Evolutionary conservation across 768 basidiomycete species (phyloP).

Genomic region (Calvatia gigantea): DNA sequence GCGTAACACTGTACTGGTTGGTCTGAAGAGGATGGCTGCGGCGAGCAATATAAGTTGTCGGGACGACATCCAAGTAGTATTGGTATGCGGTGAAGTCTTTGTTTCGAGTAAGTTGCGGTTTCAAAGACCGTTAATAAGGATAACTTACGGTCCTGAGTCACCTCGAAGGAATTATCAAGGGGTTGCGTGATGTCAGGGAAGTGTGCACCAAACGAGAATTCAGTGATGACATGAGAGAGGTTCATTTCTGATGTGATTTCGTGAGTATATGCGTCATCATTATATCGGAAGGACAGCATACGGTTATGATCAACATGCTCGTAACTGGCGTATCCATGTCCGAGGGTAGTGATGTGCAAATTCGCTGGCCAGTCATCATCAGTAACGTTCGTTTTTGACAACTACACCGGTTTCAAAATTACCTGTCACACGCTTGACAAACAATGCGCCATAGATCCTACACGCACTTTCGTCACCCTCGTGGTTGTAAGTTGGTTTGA

Average conservation of each 20-base stretch:
- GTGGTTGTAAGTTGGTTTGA: slow-evolving; percentile 73
- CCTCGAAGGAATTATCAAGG: slow-evolving; percentile 84
- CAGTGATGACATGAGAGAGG: slow-evolving; percentile 91
- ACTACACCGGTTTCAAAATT: background rate
- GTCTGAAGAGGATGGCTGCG: slow-evolving; percentile 63
- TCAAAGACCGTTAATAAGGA: background rate
- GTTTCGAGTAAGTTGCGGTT: background rate
- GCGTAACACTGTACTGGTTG: slow-evolving; percentile 92
- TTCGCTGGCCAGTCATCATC: slow-evolving; percentile 52
- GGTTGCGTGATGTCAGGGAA: slow-evolving; percentile 96
- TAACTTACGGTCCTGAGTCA: slow-evolving; percentile 62
- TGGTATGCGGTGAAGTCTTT: slow-evolving; percentile 88
- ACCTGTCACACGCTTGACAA: slow-evolving; percentile 90
- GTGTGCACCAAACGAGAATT: slow-evolving; percentile 95
- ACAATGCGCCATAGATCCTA: slow-evolving; percentile 77
- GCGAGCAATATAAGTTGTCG: slow-evolving; percentile 86
- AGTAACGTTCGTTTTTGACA: background rate
- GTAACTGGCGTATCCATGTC: slow-evolving; percentile 88
- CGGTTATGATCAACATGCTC: slow-evolving; percentile 86
- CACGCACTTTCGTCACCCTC: slow-evolving; percentile 72
- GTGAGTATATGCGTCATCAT: background rate
- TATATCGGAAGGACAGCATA: slow-evolving; percentile 36
- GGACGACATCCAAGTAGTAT: slow-evolving; percentile 94
- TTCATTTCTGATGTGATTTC: slow-evolving; percentile 38
- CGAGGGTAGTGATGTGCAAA: slow-evolving; percentile 89